Percentiles rank a stretch among this genome's conserved stretches.
Evolutionary conservation across 139 green algal genomes (phyloP).

Genomic region (Volvox reticuliferus): DNA sequence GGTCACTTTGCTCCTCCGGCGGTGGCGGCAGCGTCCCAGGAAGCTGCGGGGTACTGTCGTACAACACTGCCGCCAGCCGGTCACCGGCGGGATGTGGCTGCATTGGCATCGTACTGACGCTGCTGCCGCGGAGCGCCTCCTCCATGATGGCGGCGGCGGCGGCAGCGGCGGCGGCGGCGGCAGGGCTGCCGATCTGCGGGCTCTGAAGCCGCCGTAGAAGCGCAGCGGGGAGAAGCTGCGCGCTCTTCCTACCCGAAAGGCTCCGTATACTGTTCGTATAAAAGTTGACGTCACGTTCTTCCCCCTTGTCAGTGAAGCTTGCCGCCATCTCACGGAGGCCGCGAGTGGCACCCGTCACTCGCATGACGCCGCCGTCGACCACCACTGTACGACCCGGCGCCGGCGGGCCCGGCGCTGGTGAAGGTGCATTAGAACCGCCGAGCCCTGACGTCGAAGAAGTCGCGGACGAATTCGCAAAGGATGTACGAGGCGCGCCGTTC

Average conservation of each 20-base stretch:
- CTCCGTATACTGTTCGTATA: neutral
- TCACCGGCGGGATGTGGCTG: neutral
- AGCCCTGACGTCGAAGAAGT: neutral
- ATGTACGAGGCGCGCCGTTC: neutral
- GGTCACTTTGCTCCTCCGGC: neutral
- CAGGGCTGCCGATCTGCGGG: neutral
- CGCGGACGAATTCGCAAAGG: neutral
- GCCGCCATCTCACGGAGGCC: neutral
- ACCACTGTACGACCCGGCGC: neutral
- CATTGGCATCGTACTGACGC: neutral
- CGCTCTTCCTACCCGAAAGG: neutral
- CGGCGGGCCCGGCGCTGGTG: neutral
- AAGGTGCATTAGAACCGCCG: neutral
- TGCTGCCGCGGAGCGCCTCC: neutral
- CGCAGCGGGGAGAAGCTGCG: neutral
- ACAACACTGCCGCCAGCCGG: neutral
- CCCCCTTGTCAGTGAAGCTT: neutral
- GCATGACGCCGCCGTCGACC: neutral
- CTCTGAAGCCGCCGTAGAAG: neutral
- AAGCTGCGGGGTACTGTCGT: conserved; percentile 1
- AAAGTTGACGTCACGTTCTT: neutral
- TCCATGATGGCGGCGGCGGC: neutral
- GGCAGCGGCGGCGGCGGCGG: neutral
- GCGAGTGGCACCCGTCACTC: neutral
- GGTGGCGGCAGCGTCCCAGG: neutral